Percentiles rank a stretch among this genome's conserved stretches.
These are phyloP conservation scores for Pyrenophora graminea DNA, from an alignment of 2,329 filamentous ascomycete species.

Conservation along the genomic window DNA sequence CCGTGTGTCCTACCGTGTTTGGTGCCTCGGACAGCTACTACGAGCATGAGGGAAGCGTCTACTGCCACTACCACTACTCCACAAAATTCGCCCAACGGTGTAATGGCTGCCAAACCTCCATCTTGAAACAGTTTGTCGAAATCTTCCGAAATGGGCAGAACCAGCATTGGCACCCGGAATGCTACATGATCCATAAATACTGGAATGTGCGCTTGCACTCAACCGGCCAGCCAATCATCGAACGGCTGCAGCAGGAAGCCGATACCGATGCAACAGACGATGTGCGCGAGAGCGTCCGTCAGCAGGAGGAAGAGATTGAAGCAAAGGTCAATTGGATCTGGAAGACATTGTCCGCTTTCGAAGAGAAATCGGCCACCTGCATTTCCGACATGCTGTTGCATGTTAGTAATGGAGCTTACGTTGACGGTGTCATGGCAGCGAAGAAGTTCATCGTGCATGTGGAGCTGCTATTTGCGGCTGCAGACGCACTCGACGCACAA, in stretches of 20 bases:
- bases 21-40: slow-evolving; percentile 98
- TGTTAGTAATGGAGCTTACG: slow-evolving; percentile 95
- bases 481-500: slow-evolving; percentile 79
- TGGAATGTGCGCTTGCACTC: slow-evolving; percentile 87
- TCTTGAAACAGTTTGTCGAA: slow-evolving; percentile 98
- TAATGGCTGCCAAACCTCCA: slow-evolving; percentile 95
- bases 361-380: slow-evolving; percentile 95
- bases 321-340: slow-evolving; percentile 98
- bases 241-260: slow-evolving; percentile 35
- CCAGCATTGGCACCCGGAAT: slow-evolving; percentile 99
- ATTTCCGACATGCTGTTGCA: slow-evolving; percentile 99
- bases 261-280: slow-evolving; percentile 66
- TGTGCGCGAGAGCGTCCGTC: slow-evolving; percentile 74
- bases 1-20: slow-evolving; percentile 95
- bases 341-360: slow-evolving; percentile 95
- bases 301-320: slow-evolving; percentile 92
- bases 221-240: slow-evolving; percentile 46
- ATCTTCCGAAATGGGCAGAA: slow-evolving; percentile 98
- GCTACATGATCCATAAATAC: slow-evolving; percentile 99
- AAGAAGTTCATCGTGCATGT: slow-evolving; percentile 97
- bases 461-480: slow-evolving; percentile 86
- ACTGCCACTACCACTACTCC: slow-evolving; percentile 98
- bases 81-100: slow-evolving; percentile 95
- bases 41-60: slow-evolving; percentile 93
- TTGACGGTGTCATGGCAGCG: slow-evolving; percentile 91